Conservation (phyloP, 176 grass and related monocot species). For the Themeda triandra region DNA sequence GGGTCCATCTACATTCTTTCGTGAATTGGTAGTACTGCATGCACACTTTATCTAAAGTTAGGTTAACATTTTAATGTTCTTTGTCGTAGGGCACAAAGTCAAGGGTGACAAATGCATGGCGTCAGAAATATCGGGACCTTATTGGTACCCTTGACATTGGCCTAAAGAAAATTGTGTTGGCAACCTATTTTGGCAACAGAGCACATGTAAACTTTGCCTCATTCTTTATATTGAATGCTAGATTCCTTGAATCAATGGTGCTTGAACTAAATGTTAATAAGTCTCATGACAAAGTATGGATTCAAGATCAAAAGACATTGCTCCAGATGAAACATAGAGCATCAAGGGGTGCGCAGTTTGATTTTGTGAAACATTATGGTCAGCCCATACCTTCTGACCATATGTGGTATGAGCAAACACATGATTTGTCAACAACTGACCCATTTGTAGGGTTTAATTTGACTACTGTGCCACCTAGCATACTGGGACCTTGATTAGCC, state of each 20-base stretch:
- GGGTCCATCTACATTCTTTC: no score
- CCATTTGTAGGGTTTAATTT: background rate
- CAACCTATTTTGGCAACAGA: background rate
- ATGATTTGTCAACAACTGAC: background rate
- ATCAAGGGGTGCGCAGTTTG: background rate
- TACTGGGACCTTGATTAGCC: no score
- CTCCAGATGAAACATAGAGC: background rate
- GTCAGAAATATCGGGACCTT: background rate
- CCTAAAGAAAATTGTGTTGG: background rate
- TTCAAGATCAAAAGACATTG: background rate
- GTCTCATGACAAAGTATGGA: no score
- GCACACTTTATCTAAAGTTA: no score
- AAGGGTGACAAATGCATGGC: background rate
- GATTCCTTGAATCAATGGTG: background rate
- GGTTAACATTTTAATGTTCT: background rate
- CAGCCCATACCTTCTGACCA: no score
- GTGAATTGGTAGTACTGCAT: no score
- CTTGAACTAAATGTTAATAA: background rate
- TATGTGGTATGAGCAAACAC: background rate
- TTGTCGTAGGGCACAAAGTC: no score
- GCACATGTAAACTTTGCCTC: background rate
- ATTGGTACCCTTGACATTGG: background rate
- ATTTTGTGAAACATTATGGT: background rate
- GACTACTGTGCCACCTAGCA: background rate
- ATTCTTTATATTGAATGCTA: background rate